A percentile compares a stretch with the other conserved stretches of the same genome.
Conservation (phyloP, 768 basidiomycete species). For the Boletellus emodensis region DNA sequence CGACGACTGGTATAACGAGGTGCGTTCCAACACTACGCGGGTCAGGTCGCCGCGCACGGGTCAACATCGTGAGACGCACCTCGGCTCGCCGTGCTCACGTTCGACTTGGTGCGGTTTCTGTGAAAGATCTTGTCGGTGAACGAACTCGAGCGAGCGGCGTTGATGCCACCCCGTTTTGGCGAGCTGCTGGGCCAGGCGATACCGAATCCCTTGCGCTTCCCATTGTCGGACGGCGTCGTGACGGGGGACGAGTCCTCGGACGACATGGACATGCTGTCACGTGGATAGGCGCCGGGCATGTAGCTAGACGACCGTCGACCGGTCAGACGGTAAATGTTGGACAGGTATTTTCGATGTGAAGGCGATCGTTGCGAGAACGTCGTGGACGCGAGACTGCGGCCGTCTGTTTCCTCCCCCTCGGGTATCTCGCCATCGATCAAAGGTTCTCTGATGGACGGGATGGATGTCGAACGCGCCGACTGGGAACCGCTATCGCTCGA, state of each 20-base stretch:
- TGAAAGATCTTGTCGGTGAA: conserved; percentile 61
- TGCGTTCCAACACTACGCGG: conserved; percentile 18
- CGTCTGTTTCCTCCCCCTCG: conserved; percentile 27
- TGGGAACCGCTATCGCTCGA: conserved; percentile 20
- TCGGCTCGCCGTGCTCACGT: conserved; percentile 41
- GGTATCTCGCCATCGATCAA: conserved; percentile 19
- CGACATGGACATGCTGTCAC: conserved; percentile 62
- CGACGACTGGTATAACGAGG: conserved; percentile 26
- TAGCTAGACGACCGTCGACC: conserved; percentile 36
- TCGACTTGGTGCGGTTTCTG: conserved; percentile 51
- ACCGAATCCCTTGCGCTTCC: conserved; percentile 30
- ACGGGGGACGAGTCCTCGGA: conserved; percentile 65
- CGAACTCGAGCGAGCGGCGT: conserved; percentile 46
- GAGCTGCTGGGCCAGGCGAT: conserved; percentile 48
- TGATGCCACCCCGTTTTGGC: conserved; percentile 47
- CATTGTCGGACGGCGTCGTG: conserved; percentile 53
- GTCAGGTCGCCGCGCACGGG: background rate
- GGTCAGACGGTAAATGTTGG: conserved; percentile 46
- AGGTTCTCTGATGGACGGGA: conserved; percentile 30
- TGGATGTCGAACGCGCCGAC: conserved; percentile 28
- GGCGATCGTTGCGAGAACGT: conserved; percentile 52
- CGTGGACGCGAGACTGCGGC: conserved; percentile 31
- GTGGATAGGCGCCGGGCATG: conserved; percentile 41
- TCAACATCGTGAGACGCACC: conserved; percentile 34
- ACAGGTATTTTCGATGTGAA: conserved; percentile 43